Conservation (phyloP, 2,329 filamentous ascomycete genomes). For the Stagonosporopsis tanaceti region DNA sequence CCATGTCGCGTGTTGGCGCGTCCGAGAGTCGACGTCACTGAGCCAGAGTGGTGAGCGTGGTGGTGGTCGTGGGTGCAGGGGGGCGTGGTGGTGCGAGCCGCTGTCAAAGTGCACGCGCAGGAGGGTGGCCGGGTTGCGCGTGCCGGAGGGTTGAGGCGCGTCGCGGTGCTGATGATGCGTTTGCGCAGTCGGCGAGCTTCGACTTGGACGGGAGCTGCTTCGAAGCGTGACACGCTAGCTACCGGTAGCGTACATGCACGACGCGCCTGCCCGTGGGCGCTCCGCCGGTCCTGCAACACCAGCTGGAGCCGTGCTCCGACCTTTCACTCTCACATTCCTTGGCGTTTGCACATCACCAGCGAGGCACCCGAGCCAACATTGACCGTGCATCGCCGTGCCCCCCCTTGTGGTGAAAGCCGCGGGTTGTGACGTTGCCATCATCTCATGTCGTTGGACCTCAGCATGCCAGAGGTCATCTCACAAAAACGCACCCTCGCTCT, state of each 20-base stretch:
- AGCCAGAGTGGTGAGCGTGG: constrained; percentile 1
- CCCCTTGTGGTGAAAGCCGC: not conserved
- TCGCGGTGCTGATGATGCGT: constrained; percentile 14
- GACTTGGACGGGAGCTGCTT: constrained; percentile 18
- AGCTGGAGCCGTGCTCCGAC: constrained; percentile 4
- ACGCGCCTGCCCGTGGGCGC: constrained; percentile 32
- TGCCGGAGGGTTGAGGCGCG: constrained; percentile 20
- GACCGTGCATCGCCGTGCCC: not conserved
- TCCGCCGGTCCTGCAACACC: constrained; percentile 5
- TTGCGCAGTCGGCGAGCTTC: constrained; percentile 10
- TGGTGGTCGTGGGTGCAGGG: not conserved
- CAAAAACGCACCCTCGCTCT: not conserved
- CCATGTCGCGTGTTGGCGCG: constrained; percentile 48
- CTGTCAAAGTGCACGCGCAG: constrained; percentile 4
- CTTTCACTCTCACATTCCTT: constrained; percentile 4
- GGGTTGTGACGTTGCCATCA: too few relatives aligned
- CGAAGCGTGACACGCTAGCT: constrained; percentile 21
- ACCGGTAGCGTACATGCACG: not conserved
- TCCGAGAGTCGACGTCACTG: constrained; percentile 10
- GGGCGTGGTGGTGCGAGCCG: not conserved
- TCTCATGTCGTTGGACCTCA: not conserved
- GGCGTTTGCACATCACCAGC: not conserved
- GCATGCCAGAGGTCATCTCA: not conserved
- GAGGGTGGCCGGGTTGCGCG: constrained; percentile 9
- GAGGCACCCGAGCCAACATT: not conserved